Percentiles rank a stretch among this genome's conserved stretches.
These are phyloP conservation scores for Pestalotiopsis sp. DNA, from an alignment of 2,329 filamentous ascomycete species.

Conservation along the genomic window DNA sequence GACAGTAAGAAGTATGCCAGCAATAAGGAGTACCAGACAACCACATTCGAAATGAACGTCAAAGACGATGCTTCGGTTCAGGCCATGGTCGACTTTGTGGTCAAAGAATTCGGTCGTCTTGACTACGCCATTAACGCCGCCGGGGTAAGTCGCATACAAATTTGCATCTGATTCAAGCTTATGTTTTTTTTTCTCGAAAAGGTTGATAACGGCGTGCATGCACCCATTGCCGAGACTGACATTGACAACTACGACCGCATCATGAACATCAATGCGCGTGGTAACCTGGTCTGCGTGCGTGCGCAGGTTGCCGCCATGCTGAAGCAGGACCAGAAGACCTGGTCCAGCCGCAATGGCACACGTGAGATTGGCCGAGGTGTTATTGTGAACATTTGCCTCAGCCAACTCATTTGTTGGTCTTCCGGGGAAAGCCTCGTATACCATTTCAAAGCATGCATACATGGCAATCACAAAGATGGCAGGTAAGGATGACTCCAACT, in stretches of 20 bases:
- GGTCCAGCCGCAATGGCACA: constrained; percentile 18
- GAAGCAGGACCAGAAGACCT: constrained; percentile 20
- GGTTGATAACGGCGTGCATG: constrained; percentile 20
- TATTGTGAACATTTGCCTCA: neutral
- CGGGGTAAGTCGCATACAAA: neutral
- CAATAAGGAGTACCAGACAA: constrained; percentile 16
- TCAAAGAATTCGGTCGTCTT: neutral
- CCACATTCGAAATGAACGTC: neutral
- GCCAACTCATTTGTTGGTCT: neutral
- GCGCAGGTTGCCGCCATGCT: constrained; percentile 19
- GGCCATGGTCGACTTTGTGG: neutral
- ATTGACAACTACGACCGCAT: constrained; percentile 22
- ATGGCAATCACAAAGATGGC: neutral
- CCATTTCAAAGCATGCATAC: neutral
- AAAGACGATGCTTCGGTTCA: neutral
- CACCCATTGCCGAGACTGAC: constrained; percentile 18
- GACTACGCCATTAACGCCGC: neutral
- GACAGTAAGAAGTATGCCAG: constrained; percentile 22
- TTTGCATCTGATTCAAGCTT: neutral
- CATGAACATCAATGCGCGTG: constrained; percentile 24
- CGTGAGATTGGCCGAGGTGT: neutral
- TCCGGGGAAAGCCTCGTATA: neutral
- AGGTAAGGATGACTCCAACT: neutral
- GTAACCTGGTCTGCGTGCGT: constrained; percentile 19
- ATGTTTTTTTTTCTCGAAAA: neutral